A percentile compares a stretch with the other conserved stretches of the same genome.
Evolutionary conservation across 805 yeast genomes (phyloP).

Genomic region (Saccharomycopsis lassenensis): DNA sequence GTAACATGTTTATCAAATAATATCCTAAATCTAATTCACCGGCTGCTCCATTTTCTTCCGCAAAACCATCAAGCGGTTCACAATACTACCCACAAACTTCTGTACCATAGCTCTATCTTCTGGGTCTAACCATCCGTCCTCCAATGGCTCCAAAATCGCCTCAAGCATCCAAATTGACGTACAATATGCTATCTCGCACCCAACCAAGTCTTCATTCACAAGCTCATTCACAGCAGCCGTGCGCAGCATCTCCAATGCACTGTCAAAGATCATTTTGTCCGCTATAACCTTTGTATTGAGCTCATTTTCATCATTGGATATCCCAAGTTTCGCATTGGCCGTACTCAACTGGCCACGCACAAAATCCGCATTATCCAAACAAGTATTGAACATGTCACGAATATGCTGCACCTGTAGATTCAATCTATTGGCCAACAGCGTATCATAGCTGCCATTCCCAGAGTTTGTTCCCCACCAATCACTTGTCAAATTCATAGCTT

Average conservation of each 20-base stretch:
- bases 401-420: constrained; percentile 76
- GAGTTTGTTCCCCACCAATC: constrained; percentile 77
- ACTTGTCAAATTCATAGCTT: constrained; percentile 77
- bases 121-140: constrained; percentile 41
- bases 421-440: constrained; percentile 18
- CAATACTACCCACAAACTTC: constrained; percentile 72
- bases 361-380: constrained; percentile 79
- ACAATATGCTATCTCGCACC: constrained; percentile 82
- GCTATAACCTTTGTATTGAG: constrained; percentile 32
- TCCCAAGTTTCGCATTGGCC: constrained; percentile 28
- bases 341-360: constrained; percentile 44
- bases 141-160: constrained; percentile 53
- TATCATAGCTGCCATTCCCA: constrained; percentile 23
- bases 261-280: constrained; percentile 79
- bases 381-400: constrained; percentile 78
- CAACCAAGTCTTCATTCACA: constrained; percentile 55
- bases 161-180: constrained; percentile 95
- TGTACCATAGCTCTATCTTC: constrained; percentile 71
- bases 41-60: constrained; percentile 48
- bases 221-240: constrained; percentile 86
- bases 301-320: constrained; percentile 9
- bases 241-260: constrained; percentile 88
- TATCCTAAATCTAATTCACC: no score
- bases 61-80: constrained; percentile 64
- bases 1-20: no score